Conservation (phyloP, 257 asterid genomes). For the Nicotiana otophora region DNA sequence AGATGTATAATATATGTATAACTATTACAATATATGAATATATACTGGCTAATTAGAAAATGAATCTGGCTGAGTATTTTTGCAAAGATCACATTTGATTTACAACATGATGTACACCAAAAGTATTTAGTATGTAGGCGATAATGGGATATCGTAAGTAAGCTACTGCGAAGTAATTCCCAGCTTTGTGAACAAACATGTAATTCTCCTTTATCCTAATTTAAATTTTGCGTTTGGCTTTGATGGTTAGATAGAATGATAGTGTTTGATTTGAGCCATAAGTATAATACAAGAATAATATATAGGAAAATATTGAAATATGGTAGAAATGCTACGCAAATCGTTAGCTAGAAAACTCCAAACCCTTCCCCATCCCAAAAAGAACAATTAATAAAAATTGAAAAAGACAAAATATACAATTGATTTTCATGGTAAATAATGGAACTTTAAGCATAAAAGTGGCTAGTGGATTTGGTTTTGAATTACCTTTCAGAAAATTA, state of each 20-base stretch:
- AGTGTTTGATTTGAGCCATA: not conserved
- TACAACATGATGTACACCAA: not conserved
- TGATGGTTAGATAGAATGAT: no score
- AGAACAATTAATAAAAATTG: no score
- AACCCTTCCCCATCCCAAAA: not conserved
- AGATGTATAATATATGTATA: no score
- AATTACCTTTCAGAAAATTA: no score
- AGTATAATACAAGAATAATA: not conserved
- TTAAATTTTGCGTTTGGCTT: not conserved
- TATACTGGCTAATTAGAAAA: no score
- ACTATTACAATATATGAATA: no score
- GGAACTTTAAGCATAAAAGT: no score
- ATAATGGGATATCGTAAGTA: not conserved
- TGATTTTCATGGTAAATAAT: no score
- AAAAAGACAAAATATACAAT: no score
- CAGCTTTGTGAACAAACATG: not conserved
- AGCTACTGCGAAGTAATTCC: not conserved
- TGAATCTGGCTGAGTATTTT: no score
- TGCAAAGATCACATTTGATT: no score
- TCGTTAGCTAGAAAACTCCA: not conserved
- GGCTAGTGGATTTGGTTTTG: no score
- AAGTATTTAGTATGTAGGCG: not conserved
- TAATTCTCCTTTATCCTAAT: not conserved
- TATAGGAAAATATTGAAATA: not conserved
- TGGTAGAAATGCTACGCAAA: not conserved